Evolutionary conservation across 2,329 filamentous ascomycete species (phyloP).

Genomic region (Diplodia scrobiculata): DNA sequence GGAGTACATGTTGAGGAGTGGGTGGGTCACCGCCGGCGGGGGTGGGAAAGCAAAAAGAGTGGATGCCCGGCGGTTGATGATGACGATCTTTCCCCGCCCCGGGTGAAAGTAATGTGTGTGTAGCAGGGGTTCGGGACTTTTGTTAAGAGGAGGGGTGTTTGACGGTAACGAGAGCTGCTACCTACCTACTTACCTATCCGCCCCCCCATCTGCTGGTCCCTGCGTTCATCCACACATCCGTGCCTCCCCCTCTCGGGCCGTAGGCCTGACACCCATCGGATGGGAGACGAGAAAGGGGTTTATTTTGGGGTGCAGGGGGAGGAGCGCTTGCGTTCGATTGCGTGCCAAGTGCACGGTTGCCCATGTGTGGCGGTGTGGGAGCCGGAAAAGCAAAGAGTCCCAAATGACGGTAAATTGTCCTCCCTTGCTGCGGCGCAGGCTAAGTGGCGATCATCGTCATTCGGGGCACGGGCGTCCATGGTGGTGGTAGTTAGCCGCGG

Average conservation of each 20-base stretch:
- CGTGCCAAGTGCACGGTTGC: neutral
- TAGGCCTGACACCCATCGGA: neutral
- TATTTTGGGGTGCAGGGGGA: neutral
- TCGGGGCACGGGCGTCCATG: neutral
- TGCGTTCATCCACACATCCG: neutral
- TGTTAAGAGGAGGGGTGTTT: neutral
- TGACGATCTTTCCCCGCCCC: neutral
- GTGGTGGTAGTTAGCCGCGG: too few species aligned
- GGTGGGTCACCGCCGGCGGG: neutral
- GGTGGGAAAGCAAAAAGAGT: neutral
- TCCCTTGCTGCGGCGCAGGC: neutral
- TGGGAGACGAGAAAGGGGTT: neutral
- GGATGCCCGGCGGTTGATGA: neutral
- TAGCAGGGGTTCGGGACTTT: neutral
- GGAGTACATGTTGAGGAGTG: too few species aligned
- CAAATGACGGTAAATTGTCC: neutral
- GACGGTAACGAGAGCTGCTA: neutral
- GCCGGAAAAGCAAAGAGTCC: neutral
- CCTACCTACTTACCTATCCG: neutral
- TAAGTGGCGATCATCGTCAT: neutral
- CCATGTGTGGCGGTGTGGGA: neutral
- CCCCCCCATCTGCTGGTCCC: neutral
- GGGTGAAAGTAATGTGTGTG: neutral
- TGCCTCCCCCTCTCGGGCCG: neutral
- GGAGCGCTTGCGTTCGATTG: neutral